These are phyloP conservation scores for Yamadazyma mexicana DNA, from an alignment of 1,139 yeast genomes.

Conservation along the genomic window DNA sequence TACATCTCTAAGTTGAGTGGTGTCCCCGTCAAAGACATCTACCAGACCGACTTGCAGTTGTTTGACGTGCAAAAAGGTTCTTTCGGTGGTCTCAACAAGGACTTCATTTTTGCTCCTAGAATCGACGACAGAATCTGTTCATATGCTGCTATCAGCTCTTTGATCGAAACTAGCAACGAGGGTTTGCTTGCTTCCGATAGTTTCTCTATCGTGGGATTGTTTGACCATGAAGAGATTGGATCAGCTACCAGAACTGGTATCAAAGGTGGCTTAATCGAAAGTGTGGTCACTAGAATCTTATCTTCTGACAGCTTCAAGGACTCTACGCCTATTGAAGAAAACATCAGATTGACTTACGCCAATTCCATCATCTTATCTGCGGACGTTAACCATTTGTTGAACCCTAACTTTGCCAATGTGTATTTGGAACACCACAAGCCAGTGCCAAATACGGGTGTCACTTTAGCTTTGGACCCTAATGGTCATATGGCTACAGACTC, in stretches of 20 bases:
- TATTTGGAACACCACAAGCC: conserved; percentile 43
- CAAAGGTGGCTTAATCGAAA: conserved; percentile 37
- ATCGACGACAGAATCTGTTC: conserved; percentile 49
- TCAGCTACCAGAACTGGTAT: conserved; percentile 45
- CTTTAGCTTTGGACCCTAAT: conserved; percentile 41
- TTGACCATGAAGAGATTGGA: conserved; percentile 48
- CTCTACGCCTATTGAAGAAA: conserved; percentile 22
- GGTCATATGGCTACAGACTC: conserved; percentile 47
- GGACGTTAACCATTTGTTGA: conserved; percentile 47
- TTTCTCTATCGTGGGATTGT: conserved; percentile 38
- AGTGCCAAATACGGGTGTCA: conserved; percentile 42
- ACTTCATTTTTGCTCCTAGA: conserved; percentile 45
- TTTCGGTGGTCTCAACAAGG: conserved; percentile 40
- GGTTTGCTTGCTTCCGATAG: conserved; percentile 26
- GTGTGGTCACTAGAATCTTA: conserved; percentile 34
- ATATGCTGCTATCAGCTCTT: conserved; percentile 38
- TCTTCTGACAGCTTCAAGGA: conserved; percentile 21
- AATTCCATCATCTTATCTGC: conserved; percentile 43
- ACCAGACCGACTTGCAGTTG: conserved; percentile 41
- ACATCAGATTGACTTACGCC: conserved; percentile 27
- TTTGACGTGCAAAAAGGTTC: conserved; percentile 42
- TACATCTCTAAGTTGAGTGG: conserved; percentile 32
- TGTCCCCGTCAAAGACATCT: conserved; percentile 25
- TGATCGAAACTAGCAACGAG: conserved; percentile 25
- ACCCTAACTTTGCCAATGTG: conserved; percentile 41